These are phyloP conservation scores for Cucurbita ficifolia DNA, from an alignment of 306 rosid genomes.

Conservation along the genomic window DNA sequence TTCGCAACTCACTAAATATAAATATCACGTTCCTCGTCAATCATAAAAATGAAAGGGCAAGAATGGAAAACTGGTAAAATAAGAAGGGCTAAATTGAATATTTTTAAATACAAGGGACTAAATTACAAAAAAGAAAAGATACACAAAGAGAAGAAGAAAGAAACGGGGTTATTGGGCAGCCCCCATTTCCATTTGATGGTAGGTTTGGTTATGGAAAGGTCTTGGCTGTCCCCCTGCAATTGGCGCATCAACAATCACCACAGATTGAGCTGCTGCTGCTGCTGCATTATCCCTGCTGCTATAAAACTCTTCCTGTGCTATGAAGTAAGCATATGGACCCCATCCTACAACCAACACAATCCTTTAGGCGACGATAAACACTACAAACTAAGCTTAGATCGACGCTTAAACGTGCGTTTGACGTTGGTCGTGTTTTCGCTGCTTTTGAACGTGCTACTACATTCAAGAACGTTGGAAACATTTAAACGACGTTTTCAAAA, in stretches of 20 bases:
- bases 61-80: no score
- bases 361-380: not conserved
- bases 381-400: no score
- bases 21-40: not conserved
- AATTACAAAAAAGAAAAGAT: no score
- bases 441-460: not conserved
- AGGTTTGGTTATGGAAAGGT: constrained; percentile 17
- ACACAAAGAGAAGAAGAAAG: not conserved
- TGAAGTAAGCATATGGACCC: constrained; percentile 86
- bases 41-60: no score
- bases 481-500: no score
- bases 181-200: constrained; percentile 54
- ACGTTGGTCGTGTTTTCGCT: no score
- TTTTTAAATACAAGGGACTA: no score
- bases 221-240: constrained; percentile 11
- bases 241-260: constrained; percentile 11
- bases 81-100: no score
- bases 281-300: not conserved
- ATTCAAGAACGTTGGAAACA: no score
- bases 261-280: not conserved
- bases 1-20: no score
- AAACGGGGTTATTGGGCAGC: constrained; percentile 14
- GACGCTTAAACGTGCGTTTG: not conserved
- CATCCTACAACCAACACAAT: constrained; percentile 43
- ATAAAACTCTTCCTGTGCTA: constrained; percentile 38